Base-by-base conservation (phyloP, 148 eudicot species). In the Cornus kousa region DNA sequence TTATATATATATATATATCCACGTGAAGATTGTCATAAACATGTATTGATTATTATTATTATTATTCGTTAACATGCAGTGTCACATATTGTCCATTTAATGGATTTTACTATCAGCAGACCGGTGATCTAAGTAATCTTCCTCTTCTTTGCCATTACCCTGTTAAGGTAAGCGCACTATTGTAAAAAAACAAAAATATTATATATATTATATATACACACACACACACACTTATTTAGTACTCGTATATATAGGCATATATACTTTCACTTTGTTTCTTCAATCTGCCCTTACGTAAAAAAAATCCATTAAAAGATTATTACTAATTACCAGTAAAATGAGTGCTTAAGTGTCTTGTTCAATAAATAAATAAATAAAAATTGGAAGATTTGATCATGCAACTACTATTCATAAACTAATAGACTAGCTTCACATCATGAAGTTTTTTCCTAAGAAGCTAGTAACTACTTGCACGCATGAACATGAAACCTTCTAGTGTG, bases 141-240 rank as follows among this genome's bases (percentile, higher is more conserved):
- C 98, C 98, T 28, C 95, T 94, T 69, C 92, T 94, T 14, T 94
- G 98, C 76, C 98, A 94, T 86, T 94, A 94, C 71, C 98, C 98
- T 55, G 91, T 94, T 37, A 92, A 94, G 98, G 98, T 94, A 77
- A 74, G 69, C 24, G 33, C 23, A 2, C 4, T 55, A 16, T 57
- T 57, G 5, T 57, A 3, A 28, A 1, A 28, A 28, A 28, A 28
- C 28, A 28, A 28, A 28, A 0, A 28, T 28, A 28, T 28, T 28
- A 28, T 28, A 11, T 28, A 55, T 55, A 55, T 16, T 55, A 3
- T 16, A 10, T 55, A 10, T 55, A 10, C 17, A 16, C 17, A 16
- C 17, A 50, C 17, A 60, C 50, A 43, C 1, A 28, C 28, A 28
- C 28, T 28, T 28, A 28, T 28, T 28, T 28, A 28, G 28, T 28